Conservation (phyloP, 345 rosid species). For the Jatropha curcas region DNA sequence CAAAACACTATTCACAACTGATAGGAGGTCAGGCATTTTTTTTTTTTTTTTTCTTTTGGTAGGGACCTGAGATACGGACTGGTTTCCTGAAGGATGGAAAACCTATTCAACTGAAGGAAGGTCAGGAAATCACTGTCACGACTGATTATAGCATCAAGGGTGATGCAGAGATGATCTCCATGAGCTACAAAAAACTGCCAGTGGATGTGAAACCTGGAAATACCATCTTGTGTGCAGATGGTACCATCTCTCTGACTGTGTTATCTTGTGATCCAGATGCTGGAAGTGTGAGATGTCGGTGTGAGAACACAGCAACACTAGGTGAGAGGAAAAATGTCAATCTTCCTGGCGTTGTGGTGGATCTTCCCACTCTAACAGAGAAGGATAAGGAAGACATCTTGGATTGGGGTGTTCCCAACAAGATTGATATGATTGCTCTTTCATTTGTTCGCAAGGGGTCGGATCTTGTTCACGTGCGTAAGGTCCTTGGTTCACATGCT, state of each 20-base stretch:
- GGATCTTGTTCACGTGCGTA: slow-evolving; percentile 81
- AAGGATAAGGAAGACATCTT: slow-evolving; percentile 88
- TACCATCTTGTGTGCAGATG: slow-evolving; percentile 79
- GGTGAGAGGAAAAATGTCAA: slow-evolving; percentile 93
- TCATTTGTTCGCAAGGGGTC: slow-evolving; percentile 95
- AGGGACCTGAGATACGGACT: slow-evolving; percentile 40
- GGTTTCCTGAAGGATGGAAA: slow-evolving; percentile 34
- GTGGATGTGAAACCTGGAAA: slow-evolving; percentile 74
- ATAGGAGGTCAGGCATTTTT: neutral
- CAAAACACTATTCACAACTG: too few species aligned
- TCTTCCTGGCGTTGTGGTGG: slow-evolving; percentile 91
- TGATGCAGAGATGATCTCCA: slow-evolving; percentile 60
- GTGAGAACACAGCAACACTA: slow-evolving; percentile 79
- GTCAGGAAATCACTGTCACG: slow-evolving; percentile 46
- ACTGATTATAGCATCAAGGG: slow-evolving; percentile 83
- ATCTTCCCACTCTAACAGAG: slow-evolving; percentile 84
- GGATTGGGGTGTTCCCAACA: slow-evolving; percentile 83
- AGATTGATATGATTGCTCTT: slow-evolving; percentile 85
- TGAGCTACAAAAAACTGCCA: slow-evolving; percentile 90
- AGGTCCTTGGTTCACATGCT: slow-evolving; percentile 79
- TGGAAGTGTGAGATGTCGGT: slow-evolving; percentile 85
- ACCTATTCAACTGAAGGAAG: slow-evolving; percentile 35
- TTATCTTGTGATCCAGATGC: slow-evolving; percentile 63
- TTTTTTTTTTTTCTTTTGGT: neutral
- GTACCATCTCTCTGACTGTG: slow-evolving; percentile 74